Conservation (phyloP, 2,329 filamentous ascomycete species). For the Paraphoma sp. region DNA sequence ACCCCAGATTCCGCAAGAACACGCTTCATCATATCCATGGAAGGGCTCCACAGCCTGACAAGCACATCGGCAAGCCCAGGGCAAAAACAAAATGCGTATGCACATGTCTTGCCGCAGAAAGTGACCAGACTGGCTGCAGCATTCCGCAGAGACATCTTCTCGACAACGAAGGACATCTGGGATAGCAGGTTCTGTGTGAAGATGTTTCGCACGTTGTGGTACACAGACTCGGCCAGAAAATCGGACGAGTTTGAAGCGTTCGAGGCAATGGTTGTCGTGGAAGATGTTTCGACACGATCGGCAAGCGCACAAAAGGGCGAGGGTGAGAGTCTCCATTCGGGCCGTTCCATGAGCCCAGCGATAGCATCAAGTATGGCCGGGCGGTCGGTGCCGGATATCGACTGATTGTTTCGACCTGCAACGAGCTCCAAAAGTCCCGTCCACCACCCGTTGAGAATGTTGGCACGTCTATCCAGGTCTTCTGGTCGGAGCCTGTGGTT, state of each 20-base stretch:
- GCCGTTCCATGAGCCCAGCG: slow-evolving; percentile 82
- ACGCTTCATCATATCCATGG: slow-evolving; percentile 72
- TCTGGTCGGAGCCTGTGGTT: slow-evolving; percentile 73
- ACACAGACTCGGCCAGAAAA: slow-evolving; percentile 76
- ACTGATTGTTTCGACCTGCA: slow-evolving; percentile 75
- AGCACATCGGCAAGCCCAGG: slow-evolving; percentile 85
- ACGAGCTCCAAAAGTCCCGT: slow-evolving; percentile 80
- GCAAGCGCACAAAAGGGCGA: slow-evolving; percentile 69
- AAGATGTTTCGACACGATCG: slow-evolving; percentile 58
- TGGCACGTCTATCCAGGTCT: slow-evolving; percentile 79
- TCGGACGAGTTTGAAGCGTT: slow-evolving; percentile 67
- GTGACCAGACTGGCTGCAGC: slow-evolving; percentile 71
- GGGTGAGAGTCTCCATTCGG: slow-evolving; percentile 82
- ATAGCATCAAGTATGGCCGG: slow-evolving; percentile 80
- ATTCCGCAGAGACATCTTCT: slow-evolving; percentile 83
- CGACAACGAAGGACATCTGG: slow-evolving; percentile 86
- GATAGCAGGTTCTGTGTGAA: slow-evolving; percentile 82
- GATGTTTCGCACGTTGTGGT: slow-evolving; percentile 88
- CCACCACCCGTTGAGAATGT: slow-evolving; percentile 92
- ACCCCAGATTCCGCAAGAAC: slow-evolving; percentile 73
- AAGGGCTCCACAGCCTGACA: slow-evolving; percentile 79
- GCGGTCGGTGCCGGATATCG: slow-evolving; percentile 82
- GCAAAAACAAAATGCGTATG: slow-evolving; percentile 93
- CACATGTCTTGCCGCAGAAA: slow-evolving; percentile 88
- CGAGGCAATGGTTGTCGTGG: slow-evolving; percentile 62